Evolutionary conservation across 1,139 yeast genomes (phyloP).

Genomic region (Pneumocystis jirovecii): DNA sequence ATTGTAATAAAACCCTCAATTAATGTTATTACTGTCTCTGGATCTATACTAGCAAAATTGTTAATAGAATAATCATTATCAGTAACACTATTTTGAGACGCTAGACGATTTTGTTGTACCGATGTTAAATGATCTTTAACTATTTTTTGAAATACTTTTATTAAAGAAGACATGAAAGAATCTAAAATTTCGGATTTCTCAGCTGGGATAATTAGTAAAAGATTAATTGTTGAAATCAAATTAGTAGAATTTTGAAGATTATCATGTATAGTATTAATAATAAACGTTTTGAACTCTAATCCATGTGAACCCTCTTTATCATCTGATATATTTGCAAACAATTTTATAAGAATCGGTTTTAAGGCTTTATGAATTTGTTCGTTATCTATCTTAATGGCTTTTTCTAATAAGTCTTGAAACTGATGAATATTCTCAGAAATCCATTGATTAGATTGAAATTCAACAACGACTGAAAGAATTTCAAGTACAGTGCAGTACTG

Average conservation of each 20-base stretch:
- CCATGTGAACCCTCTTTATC: slow-evolving; percentile 35
- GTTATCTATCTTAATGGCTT: slow-evolving; percentile 59
- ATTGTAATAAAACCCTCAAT: slow-evolving; percentile 59
- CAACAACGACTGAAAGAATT: slow-evolving; percentile 72
- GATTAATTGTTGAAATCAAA: slow-evolving; percentile 77
- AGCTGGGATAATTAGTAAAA: slow-evolving; percentile 70
- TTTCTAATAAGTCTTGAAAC: slow-evolving; percentile 61
- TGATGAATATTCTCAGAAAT: slow-evolving; percentile 52
- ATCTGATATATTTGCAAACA: slow-evolving; percentile 26
- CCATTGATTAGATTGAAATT: slow-evolving; percentile 66
- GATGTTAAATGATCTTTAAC: slow-evolving; percentile 63
- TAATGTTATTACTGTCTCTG: slow-evolving; percentile 38
- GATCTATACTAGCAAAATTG: slow-evolving; percentile 13
- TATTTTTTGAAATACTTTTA: slow-evolving; percentile 76
- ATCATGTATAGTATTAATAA: slow-evolving; percentile 61
- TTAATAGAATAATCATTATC: slow-evolving; percentile 10
- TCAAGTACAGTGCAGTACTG: slow-evolving; percentile 82
- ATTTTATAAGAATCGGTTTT: slow-evolving; percentile 47
- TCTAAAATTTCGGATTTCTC: slow-evolving; percentile 63
- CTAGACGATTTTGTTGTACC: slow-evolving; percentile 9
- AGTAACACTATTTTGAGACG: slow-evolving; percentile 8
- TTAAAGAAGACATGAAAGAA: slow-evolving; percentile 53
- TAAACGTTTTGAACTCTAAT: slow-evolving; percentile 47
- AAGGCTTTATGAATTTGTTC: slow-evolving; percentile 50
- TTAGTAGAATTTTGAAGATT: slow-evolving; percentile 58